Base-by-base conservation (phyloP, 768 basidiomycete species). In the Psilocybe sp. region DNA sequence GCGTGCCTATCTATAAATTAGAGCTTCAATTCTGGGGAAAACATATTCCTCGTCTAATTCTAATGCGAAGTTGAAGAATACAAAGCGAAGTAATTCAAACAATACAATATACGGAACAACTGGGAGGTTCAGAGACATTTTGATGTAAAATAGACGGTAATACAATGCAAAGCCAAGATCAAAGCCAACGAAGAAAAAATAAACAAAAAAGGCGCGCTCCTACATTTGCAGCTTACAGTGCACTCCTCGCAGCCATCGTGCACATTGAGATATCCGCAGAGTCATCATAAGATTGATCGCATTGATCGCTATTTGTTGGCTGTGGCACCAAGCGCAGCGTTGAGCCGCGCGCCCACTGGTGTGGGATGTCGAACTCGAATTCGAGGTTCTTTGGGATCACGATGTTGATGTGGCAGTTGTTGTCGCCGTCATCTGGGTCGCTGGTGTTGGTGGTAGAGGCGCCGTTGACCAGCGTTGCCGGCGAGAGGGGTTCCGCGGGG, bases 291-390 rank as follows among this genome's bases (percentile, higher is more conserved):
- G 57, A 55, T 15, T 55, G 14, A 15, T 47, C 43, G 7, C 18
- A 12, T 9, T 42, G 31, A 13, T 19, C 19, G 15, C 32, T 16
- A 42, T 38, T 50, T 19, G 46, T 40, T 18, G 41, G 31, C 40
- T 42, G 55, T 28, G 63, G 59, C 12, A 64, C 63, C 42, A 64
- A 42, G 13, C 63, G 46, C 48, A 64, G 42, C 20, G 63, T 64
- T 35, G 63, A 58, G 47, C 55, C 56, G 11, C 59, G 60, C 10
- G 54, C 50, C 37, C 55, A 52, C 15, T 49, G 43, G 18, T 49
- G 37, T 2, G 52, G 41, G 16, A 55, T 50, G 36, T 55, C 59
- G 33, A 50, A 44, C 16, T 56, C 58, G 6, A 60, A 42, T 37
- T 55, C 48, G 10, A 64, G 40, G 33, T 49, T 48, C 47, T 64